Conservation (phyloP, 2,329 filamentous ascomycete genomes). For the Neocatenulostroma microsporum region DNA sequence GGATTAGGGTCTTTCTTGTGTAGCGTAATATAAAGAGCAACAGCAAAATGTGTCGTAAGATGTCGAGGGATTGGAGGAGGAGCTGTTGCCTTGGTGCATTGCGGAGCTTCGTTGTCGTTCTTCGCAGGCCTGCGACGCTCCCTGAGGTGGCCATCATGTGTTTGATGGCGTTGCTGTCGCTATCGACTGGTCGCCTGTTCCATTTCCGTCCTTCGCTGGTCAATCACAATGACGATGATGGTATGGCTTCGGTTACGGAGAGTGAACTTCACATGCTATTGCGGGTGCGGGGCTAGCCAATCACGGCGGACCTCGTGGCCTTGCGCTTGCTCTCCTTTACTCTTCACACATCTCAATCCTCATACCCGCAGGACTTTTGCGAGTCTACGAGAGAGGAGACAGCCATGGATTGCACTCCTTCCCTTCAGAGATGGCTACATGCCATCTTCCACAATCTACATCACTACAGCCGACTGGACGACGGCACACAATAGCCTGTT, state of each 20-base stretch:
- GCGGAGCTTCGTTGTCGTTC: conserved; percentile 11
- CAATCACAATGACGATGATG: neutral
- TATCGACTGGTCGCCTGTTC: neutral
- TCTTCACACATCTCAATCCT: too few species aligned
- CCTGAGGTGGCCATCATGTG: conserved; percentile 12
- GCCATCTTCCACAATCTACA: too few species aligned
- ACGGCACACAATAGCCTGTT: too few species aligned
- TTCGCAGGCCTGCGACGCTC: neutral
- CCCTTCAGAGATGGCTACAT: too few species aligned
- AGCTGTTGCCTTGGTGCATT: conserved; percentile 20
- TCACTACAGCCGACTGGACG: too few species aligned
- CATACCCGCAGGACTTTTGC: too few species aligned
- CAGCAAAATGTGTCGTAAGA: conserved; percentile 76
- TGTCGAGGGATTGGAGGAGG: conserved; percentile 20
- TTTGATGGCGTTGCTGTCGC: conserved; percentile 1
- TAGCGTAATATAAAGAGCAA: conserved; percentile 79
- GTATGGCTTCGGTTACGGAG: neutral
- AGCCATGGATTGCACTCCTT: too few species aligned
- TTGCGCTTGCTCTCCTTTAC: too few species aligned
- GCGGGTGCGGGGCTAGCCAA: conserved; percentile 7
- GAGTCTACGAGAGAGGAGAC: too few species aligned
- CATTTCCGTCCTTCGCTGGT: neutral
- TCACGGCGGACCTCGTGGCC: conserved; percentile 1
- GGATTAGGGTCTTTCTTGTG: conserved; percentile 70
- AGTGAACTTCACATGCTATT: conserved; percentile 2